Conservation (phyloP, 768 basidiomycete species). For the Kwoniella pini region DNA sequence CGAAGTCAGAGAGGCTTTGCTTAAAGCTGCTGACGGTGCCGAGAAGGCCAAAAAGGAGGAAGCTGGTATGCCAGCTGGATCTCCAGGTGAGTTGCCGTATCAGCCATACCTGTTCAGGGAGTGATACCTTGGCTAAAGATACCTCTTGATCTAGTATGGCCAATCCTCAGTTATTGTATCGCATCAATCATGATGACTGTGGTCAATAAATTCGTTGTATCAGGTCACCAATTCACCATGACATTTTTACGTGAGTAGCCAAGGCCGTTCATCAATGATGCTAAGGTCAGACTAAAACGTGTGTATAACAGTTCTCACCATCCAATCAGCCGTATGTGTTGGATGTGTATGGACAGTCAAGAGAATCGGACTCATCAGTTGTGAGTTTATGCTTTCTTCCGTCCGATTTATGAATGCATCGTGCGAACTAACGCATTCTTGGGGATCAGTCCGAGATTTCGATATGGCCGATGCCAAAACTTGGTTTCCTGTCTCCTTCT, state of each 20-base stretch:
- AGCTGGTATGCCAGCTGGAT: conserved; percentile 29
- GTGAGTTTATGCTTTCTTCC: conserved; percentile 23
- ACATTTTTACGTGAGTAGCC: conserved; percentile 68
- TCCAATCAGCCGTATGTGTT: conserved; percentile 87
- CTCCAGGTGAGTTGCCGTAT: conserved; percentile 34
- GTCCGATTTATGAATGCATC: too few species aligned
- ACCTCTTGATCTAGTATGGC: conserved; percentile 61
- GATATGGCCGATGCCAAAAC: conserved; percentile 77
- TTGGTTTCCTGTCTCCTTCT: conserved; percentile 93
- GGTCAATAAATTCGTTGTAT: conserved; percentile 97
- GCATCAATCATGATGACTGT: conserved; percentile 97
- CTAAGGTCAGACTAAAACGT: not conserved
- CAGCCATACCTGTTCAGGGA: not conserved
- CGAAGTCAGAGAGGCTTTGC: conserved; percentile 30
- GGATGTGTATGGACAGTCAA: conserved; percentile 73
- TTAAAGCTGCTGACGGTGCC: conserved; percentile 31
- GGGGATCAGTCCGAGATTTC: conserved; percentile 76
- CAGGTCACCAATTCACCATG: conserved; percentile 91
- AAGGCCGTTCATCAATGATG: not conserved
- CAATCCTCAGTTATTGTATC: conserved; percentile 84
- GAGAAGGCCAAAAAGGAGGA: conserved; percentile 47
- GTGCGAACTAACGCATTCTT: too few species aligned
- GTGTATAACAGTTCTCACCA: conserved; percentile 64
- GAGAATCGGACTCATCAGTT: conserved; percentile 60
- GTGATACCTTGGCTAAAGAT: not conserved